Evolutionary conservation across 2,329 filamentous ascomycete genomes (phyloP).

Genomic region (Xylaria polymorpha): DNA sequence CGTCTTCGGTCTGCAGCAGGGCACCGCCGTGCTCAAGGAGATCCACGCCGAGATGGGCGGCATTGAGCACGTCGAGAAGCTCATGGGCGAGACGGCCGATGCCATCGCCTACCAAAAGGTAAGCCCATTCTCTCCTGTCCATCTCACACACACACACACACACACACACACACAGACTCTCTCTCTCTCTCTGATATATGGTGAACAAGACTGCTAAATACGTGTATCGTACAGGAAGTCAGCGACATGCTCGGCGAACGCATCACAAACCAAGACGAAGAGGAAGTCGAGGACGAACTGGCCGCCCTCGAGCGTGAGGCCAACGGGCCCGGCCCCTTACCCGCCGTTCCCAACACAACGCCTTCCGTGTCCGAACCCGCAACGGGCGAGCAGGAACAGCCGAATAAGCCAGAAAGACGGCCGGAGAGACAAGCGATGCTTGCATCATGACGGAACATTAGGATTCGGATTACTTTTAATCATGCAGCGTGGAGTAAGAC

Average conservation of each 20-base stretch:
- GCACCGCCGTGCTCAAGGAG: conserved; percentile 86
- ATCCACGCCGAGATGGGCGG: conserved; percentile 98
- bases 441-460: conserved; percentile 46
- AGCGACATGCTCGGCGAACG: conserved; percentile 88
- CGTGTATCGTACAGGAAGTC: conserved; percentile 73
- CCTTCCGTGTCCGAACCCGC: conserved; percentile 48
- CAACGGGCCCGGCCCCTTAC: conserved; percentile 49
- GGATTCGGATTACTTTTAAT: conserved; percentile 19
- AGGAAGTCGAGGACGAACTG: conserved; percentile 96
- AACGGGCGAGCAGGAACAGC: conserved; percentile 31
- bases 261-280: conserved; percentile 94
- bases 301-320: conserved; percentile 78
- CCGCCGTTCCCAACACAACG: conserved; percentile 50
- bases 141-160: too few relatives aligned
- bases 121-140: conserved; percentile 16
- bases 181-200: background rate
- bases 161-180: too few relatives aligned
- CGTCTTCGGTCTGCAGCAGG: conserved; percentile 90
- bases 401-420: conserved; percentile 36
- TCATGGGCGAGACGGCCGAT: conserved; percentile 92
- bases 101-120: conserved; percentile 92
- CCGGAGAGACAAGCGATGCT: conserved; percentile 56
- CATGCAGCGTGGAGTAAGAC: conserved; percentile 18
- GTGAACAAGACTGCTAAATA: conserved; percentile 24
- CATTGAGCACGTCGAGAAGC: conserved; percentile 90